Evolutionary conservation across 208 protist species (phyloP), one percentile per base, ranked within the genome.

Genomic region (Zelonia costaricensis): DNA sequence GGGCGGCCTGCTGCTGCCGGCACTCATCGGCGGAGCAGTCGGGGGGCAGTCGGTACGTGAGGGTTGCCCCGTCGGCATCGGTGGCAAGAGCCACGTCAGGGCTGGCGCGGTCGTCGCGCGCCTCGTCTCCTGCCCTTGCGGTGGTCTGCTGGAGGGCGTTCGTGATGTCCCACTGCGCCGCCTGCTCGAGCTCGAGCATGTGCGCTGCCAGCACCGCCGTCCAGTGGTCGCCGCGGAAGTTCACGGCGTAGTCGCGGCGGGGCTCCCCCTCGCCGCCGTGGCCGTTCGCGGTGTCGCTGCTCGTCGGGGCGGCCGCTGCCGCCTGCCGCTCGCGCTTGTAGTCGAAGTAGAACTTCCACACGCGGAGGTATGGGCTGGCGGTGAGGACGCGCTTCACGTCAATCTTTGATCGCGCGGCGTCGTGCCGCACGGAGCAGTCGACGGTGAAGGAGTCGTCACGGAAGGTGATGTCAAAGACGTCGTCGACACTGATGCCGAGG

Each of bases 401-500:
- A 15, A 23, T 4, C 38, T 71, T 73, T 1, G 64, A 59, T 15
- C 66, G 23, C 0, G 25, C 33, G 7, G 59, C 49, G 27, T 54
- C 39, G 61, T 87, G 84, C 15, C 70, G 62, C 15, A 91, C 59
- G 6, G 61, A 58, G 71, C 78, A 91, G 40, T 74, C 42, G 3
- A 82, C 60, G 1, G 62, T 58, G 33, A 83, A 64, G 23, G 56
- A 54, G 12, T 33, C 25, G 35, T 62, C 57, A 27, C 39, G 57
- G 23, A 76, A 10, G 7, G 23, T 64, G 13, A 76, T 33, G 43
- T 80, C 69, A n/a, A 81, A 76, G 16, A 89, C 61, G 31, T 69
- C 53, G 20, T 72, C 62, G 39, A 53, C 18, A 5, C 72, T 2
- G 18, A 86, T 46, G 33, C 46, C 20, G 15, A 86, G 46, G 2